Evolutionary conservation across 108 stramenopile species (phyloP), one percentile per base, ranked within the genome.

Genomic region (Fistulifera pelliculosa): DNA sequence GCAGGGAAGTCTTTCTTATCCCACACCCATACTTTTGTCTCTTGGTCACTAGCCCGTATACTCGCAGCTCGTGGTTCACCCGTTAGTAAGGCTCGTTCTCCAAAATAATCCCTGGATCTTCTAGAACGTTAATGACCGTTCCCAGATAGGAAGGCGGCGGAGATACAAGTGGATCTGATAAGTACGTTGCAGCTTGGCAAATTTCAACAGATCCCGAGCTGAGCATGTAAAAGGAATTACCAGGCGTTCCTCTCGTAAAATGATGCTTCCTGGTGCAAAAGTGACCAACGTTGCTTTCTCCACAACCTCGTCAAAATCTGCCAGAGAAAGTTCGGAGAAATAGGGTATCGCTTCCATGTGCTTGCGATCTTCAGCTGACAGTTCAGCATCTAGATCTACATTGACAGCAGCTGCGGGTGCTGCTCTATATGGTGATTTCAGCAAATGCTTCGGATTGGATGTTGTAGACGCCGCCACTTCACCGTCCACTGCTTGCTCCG

Each of bases 61-160:
- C 74, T 85, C 0, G 93, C 93, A 13, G 93, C 93, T 3, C 93
- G 81, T 1, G 87, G 90, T 64, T 94, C 90, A 26, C 84, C 78
- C 0, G 93, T 94, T 35, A 94, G 81, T 18, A 94, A 63, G 22
- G 87, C 73, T n/a, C 87, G 75, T 74, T 94, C 93, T 15, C 93
- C 93, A 64, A 94, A 94, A 61, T 75, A 91, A 41, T 90, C 82
- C 78, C 71, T 19, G 76, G 51, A 35, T 35, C 8, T 38, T 69
- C 77, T 10, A 87, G 51, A n/a, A 74, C 62, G 51, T 84, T 85
- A 25, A 91, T 76, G 22, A 84, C 85, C 31, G 82, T 71, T 41
- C 85, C 85, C 1, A 88, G 52, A 53, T 85, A 88, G 43, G 42
- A 57, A 0, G 69, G 39, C 0, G 83, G 76, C 0, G 81, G 77